phyloP scores from a whole-genome alignment of 2,329 filamentous ascomycete genomes.

The Chaetothyriales sp. region DNA sequence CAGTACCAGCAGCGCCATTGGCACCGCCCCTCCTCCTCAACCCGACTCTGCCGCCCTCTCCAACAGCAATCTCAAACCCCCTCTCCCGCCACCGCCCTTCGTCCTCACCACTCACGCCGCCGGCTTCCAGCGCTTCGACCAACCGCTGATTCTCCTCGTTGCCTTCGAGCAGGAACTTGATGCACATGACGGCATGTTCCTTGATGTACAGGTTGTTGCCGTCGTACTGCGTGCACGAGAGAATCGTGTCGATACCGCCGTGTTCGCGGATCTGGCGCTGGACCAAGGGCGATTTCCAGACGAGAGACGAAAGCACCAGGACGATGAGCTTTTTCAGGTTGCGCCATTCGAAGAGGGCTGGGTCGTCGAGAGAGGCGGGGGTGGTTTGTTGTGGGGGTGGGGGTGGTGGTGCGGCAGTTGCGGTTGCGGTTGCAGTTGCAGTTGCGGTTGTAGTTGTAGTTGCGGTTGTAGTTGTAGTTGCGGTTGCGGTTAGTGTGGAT shows the following conservation, averaged over 20 bases:
- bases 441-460: conserved; percentile 38
- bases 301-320: conserved; percentile 72
- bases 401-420: conserved; percentile 22
- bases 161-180: conserved; percentile 54
- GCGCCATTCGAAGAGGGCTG: conserved; percentile 55
- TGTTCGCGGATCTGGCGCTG: conserved; percentile 77
- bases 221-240: conserved; percentile 83
- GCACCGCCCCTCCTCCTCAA: neutral
- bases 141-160: conserved; percentile 41
- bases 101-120: conserved; percentile 25
- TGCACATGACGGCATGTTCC: conserved; percentile 74
- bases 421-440: neutral
- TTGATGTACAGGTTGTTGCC: conserved; percentile 90
- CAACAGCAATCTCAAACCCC: conserved; percentile 31
- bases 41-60: conserved; percentile 27
- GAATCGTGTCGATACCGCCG: conserved; percentile 72
- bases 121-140: conserved; percentile 35
- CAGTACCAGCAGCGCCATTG: neutral
- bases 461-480: conserved; percentile 49
- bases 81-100: conserved; percentile 29
- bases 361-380: conserved; percentile 43
- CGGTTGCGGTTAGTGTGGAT: too few species aligned
- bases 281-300: conserved; percentile 73
- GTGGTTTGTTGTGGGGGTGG: conserved; percentile 23
- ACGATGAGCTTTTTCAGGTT: conserved; percentile 91